phyloP scores from a whole-genome alignment of 1,284 basidiomycete genomes.

The Ceratobasidium theobromae region DNA sequence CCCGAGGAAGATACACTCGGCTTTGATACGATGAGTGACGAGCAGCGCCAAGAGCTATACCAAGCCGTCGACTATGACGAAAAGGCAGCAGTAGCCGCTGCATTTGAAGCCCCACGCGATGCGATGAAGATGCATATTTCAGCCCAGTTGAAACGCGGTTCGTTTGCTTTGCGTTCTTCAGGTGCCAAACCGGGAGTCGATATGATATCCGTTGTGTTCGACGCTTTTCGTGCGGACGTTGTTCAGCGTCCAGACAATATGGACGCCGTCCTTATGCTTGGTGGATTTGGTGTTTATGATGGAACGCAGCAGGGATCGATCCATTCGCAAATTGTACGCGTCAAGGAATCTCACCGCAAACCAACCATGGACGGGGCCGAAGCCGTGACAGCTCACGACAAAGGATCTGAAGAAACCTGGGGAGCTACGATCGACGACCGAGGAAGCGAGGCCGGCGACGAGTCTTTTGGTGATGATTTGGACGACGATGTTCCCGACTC shows the following conservation, averaged over 20 bases:
- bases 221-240: constrained; percentile 83
- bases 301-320: constrained; percentile 81
- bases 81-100: constrained; percentile 68
- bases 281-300: constrained; percentile 89
- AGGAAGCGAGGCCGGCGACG: constrained; percentile 27
- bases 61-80: constrained; percentile 95
- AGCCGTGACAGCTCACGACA: constrained; percentile 38
- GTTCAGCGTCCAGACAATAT: constrained; percentile 86
- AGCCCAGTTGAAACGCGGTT: constrained; percentile 83
- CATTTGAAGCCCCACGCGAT: constrained; percentile 74
- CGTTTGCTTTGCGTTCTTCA: constrained; percentile 71
- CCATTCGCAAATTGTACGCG: constrained; percentile 91
- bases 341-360: constrained; percentile 59
- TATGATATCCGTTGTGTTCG: constrained; percentile 87
- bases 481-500: constrained; percentile 38
- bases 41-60: constrained; percentile 92
- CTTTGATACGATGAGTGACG: constrained; percentile 78
- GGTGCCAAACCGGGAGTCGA: constrained; percentile 61
- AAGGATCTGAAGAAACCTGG: constrained; percentile 40
- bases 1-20: constrained; percentile 50
- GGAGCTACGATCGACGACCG: constrained; percentile 41
- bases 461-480: constrained; percentile 37
- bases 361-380: constrained; percentile 37
- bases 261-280: constrained; percentile 81
- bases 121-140: constrained; percentile 78